These are phyloP conservation scores for Talaromyces stipitatus DNA, from an alignment of 495 filamentous ascomycete genomes.

Conservation along the genomic window DNA sequence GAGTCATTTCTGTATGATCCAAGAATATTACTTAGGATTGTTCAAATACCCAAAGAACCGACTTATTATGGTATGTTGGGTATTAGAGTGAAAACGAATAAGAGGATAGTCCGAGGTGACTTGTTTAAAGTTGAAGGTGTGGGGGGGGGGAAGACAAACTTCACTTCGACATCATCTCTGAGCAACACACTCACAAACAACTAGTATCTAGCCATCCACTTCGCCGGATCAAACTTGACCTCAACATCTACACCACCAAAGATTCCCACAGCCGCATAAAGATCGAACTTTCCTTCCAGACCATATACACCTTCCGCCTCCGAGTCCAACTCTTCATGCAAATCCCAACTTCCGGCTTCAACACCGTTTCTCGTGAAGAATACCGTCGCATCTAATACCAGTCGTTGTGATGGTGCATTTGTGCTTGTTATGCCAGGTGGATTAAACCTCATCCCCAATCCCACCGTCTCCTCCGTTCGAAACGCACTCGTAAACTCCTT, in stretches of 20 bases:
- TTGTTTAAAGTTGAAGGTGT: no score
- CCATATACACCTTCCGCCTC: slow-evolving; percentile 60
- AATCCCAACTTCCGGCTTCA: slow-evolving; percentile 61
- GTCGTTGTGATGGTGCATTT: slow-evolving; percentile 8
- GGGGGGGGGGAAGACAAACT: neutral
- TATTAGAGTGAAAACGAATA: no score
- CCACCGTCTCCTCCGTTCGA: slow-evolving; percentile 46
- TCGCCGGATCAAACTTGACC: slow-evolving; percentile 50
- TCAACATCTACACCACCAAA: slow-evolving; percentile 69
- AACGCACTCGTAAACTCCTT: slow-evolving; percentile 59
- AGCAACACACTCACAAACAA: neutral
- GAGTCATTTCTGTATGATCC: neutral
- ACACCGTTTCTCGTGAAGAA: slow-evolving; percentile 73
- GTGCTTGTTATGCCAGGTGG: slow-evolving; percentile 20
- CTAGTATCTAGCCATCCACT: slow-evolving; percentile 21
- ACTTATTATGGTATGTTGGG: no score
- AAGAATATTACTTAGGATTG: neutral
- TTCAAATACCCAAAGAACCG: no score
- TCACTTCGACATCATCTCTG: neutral
- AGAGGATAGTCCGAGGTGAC: no score
- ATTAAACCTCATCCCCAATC: slow-evolving; percentile 64
- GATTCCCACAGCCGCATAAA: slow-evolving; percentile 72
- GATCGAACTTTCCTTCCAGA: slow-evolving; percentile 70
- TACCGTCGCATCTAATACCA: slow-evolving; percentile 50
- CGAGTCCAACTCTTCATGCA: slow-evolving; percentile 76